Evolutionary conservation across 805 yeast genomes (phyloP).

Genomic region (Priceomyces medius): DNA sequence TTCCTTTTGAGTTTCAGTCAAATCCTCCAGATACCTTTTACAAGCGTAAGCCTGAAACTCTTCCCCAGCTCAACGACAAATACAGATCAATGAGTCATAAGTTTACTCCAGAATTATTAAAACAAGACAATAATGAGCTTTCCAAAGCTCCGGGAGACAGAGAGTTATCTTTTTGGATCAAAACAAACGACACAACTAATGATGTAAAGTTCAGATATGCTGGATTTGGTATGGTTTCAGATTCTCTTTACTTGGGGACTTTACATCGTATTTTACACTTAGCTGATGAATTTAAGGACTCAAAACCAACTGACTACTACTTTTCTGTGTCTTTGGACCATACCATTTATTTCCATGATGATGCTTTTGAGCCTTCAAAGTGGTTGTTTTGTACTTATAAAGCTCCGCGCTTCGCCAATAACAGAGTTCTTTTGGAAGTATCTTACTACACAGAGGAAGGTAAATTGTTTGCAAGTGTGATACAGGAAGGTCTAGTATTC

Average conservation of each 20-base stretch:
- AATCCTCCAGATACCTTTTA: conserved; percentile 22
- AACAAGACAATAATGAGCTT: conserved; percentile 20
- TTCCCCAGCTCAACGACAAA: conserved; percentile 15
- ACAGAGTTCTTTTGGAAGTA: conserved; percentile 29
- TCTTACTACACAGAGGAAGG: conserved; percentile 30
- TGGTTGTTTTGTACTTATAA: conserved; percentile 30
- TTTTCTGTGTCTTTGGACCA: conserved; percentile 36
- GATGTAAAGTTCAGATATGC: conserved; percentile 23
- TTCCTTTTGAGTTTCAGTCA: conserved; percentile 30
- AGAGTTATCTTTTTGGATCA: conserved; percentile 31
- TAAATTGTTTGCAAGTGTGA: conserved; percentile 28
- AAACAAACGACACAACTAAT: conserved; percentile 18
- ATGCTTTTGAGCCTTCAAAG: conserved; percentile 30
- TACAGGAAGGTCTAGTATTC: conserved; percentile 35
- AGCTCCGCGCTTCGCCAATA: conserved; percentile 30
- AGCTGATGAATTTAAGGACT: conserved; percentile 14
- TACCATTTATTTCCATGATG: conserved; percentile 35
- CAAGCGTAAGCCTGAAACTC: conserved; percentile 20
- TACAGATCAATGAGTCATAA: conserved; percentile 22
- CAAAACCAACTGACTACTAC: conserved; percentile 24
- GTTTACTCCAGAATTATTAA: conserved; percentile 26
- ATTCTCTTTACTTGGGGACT: conserved; percentile 31
- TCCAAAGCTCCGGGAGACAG: conserved; percentile 29
- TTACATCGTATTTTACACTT: conserved; percentile 28
- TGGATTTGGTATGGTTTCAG: conserved; percentile 32